Percentiles rank a stretch among this genome's conserved stretches.
phyloP scores from a whole-genome alignment of 192 early-diverging fungal genomes.

The Gigaspora rosea region DNA sequence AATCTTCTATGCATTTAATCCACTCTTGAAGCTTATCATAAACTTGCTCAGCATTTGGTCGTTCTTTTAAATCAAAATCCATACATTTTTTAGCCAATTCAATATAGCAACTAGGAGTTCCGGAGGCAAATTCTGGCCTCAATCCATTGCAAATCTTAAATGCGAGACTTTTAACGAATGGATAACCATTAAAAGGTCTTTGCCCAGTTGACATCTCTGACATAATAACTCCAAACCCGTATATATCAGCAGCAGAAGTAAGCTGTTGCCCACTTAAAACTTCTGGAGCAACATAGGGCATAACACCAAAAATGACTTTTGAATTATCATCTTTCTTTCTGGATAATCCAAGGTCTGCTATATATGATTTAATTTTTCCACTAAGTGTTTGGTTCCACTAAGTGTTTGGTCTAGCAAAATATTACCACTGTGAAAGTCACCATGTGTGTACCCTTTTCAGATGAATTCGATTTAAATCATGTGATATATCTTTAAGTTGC shows the following conservation, averaged over 20 bases:
- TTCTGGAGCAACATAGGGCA: not conserved
- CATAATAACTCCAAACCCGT: not conserved
- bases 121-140: not conserved
- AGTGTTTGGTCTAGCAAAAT: not conserved
- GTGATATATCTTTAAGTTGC: not conserved
- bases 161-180: not conserved
- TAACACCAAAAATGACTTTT: not conserved
- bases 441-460: not conserved
- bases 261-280: not conserved
- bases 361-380: not conserved
- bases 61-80: too few species aligned
- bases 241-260: not conserved
- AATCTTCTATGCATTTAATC: too few species aligned
- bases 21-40: too few species aligned
- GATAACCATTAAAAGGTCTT: not conserved
- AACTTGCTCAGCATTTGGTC: too few species aligned
- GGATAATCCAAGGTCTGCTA: not conserved
- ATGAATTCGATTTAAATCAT: not conserved
- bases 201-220: not conserved
- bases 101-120: too few species aligned
- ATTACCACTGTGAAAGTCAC: not conserved
- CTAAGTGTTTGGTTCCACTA: not conserved
- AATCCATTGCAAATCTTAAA: not conserved
- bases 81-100: too few species aligned
- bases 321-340: not conserved